Evolutionary conservation across 495 filamentous ascomycete genomes (phyloP).

Genomic region (Chaetomium fimeti): DNA sequence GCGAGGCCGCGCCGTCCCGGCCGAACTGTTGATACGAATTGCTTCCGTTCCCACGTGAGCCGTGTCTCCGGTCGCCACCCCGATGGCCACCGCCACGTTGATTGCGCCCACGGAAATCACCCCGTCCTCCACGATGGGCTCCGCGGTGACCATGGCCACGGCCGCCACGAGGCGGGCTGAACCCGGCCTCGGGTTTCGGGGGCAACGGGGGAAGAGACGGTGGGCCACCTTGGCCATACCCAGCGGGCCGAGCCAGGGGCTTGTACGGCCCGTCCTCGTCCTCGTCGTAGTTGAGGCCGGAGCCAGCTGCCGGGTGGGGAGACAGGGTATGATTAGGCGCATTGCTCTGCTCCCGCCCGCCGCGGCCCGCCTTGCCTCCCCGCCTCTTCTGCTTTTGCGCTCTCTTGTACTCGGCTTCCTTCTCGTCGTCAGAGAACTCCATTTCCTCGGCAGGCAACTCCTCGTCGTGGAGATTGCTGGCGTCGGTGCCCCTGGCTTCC

Average conservation of each 20-base stretch:
- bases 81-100: conserved; percentile 33
- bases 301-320: conserved; percentile 12
- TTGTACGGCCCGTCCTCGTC: conserved; percentile 68
- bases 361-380: conserved; percentile 24
- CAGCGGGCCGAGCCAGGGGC: conserved; percentile 62
- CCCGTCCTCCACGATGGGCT: conserved; percentile 44
- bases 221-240: conserved; percentile 46
- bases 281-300: conserved; percentile 53
- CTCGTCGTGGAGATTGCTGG: conserved; percentile 91
- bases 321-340: conserved; percentile 40
- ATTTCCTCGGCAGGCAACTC: conserved; percentile 81
- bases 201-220: conserved; percentile 46
- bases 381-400: conserved; percentile 61
- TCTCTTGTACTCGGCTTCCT: conserved; percentile 77
- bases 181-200: conserved; percentile 28
- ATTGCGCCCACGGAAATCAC: conserved; percentile 35
- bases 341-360: conserved; percentile 15
- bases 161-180: conserved; percentile 20
- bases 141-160: conserved; percentile 29
- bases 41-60: conserved; percentile 19
- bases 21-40: conserved; percentile 14
- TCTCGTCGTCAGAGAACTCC: conserved; percentile 96
- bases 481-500: conserved; percentile 79
- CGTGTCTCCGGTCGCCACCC: conserved; percentile 31
- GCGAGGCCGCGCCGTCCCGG: conserved; percentile 16